phyloP scores from a whole-genome alignment of 805 yeast species.

The Monosporozyma servazzii region DNA sequence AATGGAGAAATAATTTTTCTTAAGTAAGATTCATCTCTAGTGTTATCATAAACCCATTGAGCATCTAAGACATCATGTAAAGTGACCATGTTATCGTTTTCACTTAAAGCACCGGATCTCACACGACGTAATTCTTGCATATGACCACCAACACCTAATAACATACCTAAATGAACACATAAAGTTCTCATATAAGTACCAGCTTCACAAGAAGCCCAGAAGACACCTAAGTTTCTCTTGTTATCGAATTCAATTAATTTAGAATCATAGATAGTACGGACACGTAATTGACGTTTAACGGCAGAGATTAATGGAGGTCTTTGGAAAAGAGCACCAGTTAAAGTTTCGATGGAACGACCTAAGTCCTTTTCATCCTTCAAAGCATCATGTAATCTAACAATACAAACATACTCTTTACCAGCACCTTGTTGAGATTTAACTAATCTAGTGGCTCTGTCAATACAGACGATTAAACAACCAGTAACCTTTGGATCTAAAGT shows the following conservation, averaged over 20 bases:
- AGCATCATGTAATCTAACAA: slow-evolving; percentile 90
- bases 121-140: slow-evolving; percentile 99
- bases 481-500: slow-evolving; percentile 98
- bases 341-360: slow-evolving; percentile 79
- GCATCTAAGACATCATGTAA: slow-evolving; percentile 97
- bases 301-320: slow-evolving; percentile 99
- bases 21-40: slow-evolving; percentile 91
- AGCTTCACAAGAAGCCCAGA: slow-evolving; percentile 99
- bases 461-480: slow-evolving; percentile 96
- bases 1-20: slow-evolving; percentile 91
- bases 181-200: slow-evolving; percentile 99
- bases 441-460: slow-evolving; percentile 95
- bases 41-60: slow-evolving; percentile 94
- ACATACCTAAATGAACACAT: slow-evolving; percentile 98
- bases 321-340: slow-evolving; percentile 98
- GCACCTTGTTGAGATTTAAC: slow-evolving; percentile 99
- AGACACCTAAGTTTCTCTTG: slow-evolving; percentile 93
- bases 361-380: slow-evolving; percentile 83
- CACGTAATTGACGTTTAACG: slow-evolving; percentile 97
- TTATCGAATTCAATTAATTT: slow-evolving; percentile 89
- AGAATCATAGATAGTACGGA: slow-evolving; percentile 94
- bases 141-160: slow-evolving; percentile 97
- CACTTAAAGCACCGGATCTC: slow-evolving; percentile 91
- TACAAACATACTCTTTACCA: slow-evolving; percentile 98
- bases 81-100: slow-evolving; percentile 85